These are phyloP conservation scores for Blattamonas nauphoetae DNA, from an alignment of 78 protist genomes.

Conservation along the genomic window DNA sequence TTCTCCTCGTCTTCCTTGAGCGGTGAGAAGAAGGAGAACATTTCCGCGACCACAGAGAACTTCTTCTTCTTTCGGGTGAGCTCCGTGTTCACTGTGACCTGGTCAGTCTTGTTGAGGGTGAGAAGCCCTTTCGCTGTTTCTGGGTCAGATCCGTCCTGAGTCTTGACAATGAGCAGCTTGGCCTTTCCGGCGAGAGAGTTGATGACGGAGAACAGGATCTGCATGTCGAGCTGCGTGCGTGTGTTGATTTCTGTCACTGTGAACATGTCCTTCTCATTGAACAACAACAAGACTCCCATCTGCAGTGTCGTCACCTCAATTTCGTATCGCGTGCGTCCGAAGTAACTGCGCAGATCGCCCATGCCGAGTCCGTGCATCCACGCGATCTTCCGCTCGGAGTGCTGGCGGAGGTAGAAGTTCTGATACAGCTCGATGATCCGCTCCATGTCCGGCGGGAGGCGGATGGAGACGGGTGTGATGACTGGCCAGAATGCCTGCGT, in stretches of 20 bases:
- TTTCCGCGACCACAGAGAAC: too few species aligned
- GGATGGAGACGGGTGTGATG: neutral
- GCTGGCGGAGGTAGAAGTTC: constrained; percentile 17
- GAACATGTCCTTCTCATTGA: neutral
- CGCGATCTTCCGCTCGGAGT: constrained; percentile 6
- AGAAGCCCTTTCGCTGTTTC: too few species aligned
- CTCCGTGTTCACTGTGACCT: too few species aligned
- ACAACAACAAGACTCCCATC: neutral
- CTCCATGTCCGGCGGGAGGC: neutral
- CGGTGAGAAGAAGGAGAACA: too few species aligned
- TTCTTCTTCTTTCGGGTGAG: too few species aligned
- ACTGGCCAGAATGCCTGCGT: neutral
- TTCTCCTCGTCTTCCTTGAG: too few species aligned
- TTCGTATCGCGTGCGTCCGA: neutral
- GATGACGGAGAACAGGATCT: too few species aligned
- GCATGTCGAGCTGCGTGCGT: neutral
- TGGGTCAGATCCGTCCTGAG: too few species aligned
- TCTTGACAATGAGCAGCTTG: too few species aligned
- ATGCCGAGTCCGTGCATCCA: constrained; percentile 23
- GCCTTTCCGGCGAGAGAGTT: too few species aligned
- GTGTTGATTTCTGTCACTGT: neutral
- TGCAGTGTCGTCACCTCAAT: neutral
- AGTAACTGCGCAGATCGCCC: neutral
- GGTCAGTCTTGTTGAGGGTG: too few species aligned
- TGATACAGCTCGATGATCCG: neutral